Evolutionary conservation across 1,139 yeast genomes (phyloP).

Genomic region (Suhomyces terraborum): DNA sequence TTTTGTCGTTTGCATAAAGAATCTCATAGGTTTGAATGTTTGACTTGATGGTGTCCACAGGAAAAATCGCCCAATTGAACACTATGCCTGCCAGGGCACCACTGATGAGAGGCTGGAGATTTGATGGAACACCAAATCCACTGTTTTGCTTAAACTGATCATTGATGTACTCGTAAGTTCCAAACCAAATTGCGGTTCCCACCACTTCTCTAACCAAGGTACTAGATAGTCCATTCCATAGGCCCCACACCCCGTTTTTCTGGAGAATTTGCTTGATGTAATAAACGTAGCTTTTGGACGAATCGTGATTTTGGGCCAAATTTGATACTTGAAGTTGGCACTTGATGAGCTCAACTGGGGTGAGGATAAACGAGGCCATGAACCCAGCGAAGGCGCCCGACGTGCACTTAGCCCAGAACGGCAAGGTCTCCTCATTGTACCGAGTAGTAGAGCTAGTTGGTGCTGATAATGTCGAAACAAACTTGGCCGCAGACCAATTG

Average conservation of each 20-base stretch:
- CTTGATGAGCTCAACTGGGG: constrained; percentile 88
- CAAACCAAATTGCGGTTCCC: constrained; percentile 95
- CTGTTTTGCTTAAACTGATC: constrained; percentile 34
- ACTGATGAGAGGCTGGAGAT: constrained; percentile 61
- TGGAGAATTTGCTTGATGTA: constrained; percentile 48
- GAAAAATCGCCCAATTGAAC: constrained; percentile 79
- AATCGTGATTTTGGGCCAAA: constrained; percentile 27
- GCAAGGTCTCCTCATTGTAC: constrained; percentile 22
- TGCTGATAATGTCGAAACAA: constrained; percentile 8
- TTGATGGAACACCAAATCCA: constrained; percentile 25
- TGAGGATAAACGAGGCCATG: constrained; percentile 77
- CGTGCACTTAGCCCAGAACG: constrained; percentile 45
- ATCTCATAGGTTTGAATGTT: constrained; percentile 71
- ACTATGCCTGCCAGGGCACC: constrained; percentile 89
- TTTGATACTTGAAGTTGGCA: constrained; percentile 84
- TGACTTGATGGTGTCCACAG: constrained; percentile 88
- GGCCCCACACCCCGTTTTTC: constrained; percentile 53
- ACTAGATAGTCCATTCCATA: constrained; percentile 87
- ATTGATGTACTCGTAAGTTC: constrained; percentile 69
- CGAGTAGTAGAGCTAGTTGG: too few species aligned
- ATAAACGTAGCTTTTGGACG: constrained; percentile 23
- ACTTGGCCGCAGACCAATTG: constrained; percentile 44
- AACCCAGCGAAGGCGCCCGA: constrained; percentile 87
- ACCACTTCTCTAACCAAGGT: constrained; percentile 82
- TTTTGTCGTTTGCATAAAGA: constrained; percentile 15